phyloP scores from a whole-genome alignment of 371 early-diverging fungal genomes.

The Circinella minor region DNA sequence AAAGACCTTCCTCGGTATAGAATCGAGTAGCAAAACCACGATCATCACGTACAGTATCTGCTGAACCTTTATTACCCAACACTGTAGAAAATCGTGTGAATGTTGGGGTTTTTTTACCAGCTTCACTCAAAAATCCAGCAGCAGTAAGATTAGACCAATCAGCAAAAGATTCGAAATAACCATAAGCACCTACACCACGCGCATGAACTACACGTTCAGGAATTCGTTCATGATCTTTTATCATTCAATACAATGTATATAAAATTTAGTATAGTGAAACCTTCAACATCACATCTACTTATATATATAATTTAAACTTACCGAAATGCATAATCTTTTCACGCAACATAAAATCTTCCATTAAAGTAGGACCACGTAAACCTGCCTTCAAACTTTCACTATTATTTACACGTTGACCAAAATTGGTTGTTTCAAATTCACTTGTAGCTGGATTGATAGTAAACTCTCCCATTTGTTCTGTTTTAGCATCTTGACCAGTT shows the following conservation, averaged over 20 bases:
- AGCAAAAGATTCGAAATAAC: constrained; percentile 55
- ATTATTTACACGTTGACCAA: constrained; percentile 22
- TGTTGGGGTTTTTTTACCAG: constrained; percentile 53
- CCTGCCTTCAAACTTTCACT: constrained; percentile 40
- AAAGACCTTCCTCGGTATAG: constrained; percentile 66
- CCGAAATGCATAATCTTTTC: constrained; percentile 64
- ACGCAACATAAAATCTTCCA: constrained; percentile 54
- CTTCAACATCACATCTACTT: neutral
- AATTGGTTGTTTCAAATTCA: constrained; percentile 16
- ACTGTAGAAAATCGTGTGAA: constrained; percentile 66
- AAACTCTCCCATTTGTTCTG: constrained; percentile 1
- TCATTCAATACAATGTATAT: neutral
- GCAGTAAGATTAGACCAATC: constrained; percentile 48
- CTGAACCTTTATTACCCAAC: constrained; percentile 48
- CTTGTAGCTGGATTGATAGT: constrained; percentile 5
- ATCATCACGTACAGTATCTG: constrained; percentile 61
- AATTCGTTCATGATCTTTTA: constrained; percentile 32
- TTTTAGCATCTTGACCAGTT: neutral
- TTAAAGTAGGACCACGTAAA: constrained; percentile 48
- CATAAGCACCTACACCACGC: constrained; percentile 58
- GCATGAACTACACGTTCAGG: constrained; percentile 65
- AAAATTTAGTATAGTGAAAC: neutral
- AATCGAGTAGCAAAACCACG: constrained; percentile 66
- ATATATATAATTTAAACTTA: constrained; percentile 12
- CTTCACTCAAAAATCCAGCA: constrained; percentile 39